Percentiles rank a stretch among this genome's conserved stretches.
phyloP scores from a whole-genome alignment of 2,329 filamentous ascomycete genomes.

The Microthyrium microscopicum region DNA sequence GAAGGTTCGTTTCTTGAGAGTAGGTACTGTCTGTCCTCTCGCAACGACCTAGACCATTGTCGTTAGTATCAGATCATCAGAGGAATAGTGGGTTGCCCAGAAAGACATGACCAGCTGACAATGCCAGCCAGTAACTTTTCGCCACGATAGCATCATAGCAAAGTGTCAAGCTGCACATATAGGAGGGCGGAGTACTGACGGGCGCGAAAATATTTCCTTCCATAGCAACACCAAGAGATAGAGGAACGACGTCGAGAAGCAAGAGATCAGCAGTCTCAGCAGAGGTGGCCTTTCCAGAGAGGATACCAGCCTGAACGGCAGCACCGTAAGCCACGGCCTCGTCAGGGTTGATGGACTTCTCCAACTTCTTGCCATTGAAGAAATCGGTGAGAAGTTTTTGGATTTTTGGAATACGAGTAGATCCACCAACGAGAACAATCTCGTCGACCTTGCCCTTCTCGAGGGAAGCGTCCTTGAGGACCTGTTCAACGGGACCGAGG shows the following conservation, averaged over 20 bases:
- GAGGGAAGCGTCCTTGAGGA: constrained; percentile 78
- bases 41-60: too few relatives aligned
- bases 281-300: constrained; percentile 93
- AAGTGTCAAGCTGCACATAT: too few relatives aligned
- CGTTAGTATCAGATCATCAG: too few relatives aligned
- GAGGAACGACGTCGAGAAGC: constrained; percentile 86
- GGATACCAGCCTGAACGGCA: constrained; percentile 95
- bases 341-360: constrained; percentile 99
- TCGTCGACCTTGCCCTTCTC: constrained; percentile 90
- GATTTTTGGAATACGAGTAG: constrained; percentile 95
- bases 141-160: too few relatives aligned
- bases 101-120: too few relatives aligned
- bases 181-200: constrained; percentile 62
- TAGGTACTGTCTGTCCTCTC: constrained; percentile 45
- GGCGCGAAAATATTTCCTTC: constrained; percentile 98
- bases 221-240: constrained; percentile 98
- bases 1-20: constrained; percentile 72
- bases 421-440: constrained; percentile 97
- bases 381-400: constrained; percentile 98
- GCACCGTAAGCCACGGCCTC: constrained; percentile 98
- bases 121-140: too few relatives aligned
- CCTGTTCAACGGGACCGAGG: constrained; percentile 87
- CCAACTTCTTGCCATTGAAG: constrained; percentile 99
- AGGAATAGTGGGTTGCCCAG: too few relatives aligned
- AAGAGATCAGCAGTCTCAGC: constrained; percentile 89